A percentile compares a stretch with the other conserved stretches of the same genome.
Conservation (phyloP, 1,139 yeast genomes). For the Pichia kudriavzevii region DNA sequence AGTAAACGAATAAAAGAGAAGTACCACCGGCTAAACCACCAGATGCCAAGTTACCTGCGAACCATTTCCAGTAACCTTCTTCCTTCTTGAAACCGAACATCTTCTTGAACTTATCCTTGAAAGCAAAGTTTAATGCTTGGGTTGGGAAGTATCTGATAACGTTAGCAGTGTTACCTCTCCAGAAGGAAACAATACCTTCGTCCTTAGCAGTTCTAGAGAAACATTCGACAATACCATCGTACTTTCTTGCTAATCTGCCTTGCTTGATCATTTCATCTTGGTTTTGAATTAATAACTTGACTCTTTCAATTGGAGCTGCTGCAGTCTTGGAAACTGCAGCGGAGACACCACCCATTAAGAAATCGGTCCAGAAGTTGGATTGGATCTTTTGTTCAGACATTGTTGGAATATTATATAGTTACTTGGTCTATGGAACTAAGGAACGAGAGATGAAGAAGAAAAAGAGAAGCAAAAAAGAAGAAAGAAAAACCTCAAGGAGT, state of each 20-base stretch:
- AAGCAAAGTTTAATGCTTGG: slow-evolving; percentile 78
- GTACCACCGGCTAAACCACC: slow-evolving; percentile 84
- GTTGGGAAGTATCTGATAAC: slow-evolving; percentile 82
- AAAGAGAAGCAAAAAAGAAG: slow-evolving; percentile 5
- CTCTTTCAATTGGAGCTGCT: slow-evolving; percentile 81
- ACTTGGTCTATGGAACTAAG: no score
- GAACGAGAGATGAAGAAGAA: slow-evolving; percentile 6
- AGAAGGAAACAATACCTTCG: slow-evolving; percentile 65
- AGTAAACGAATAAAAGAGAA: slow-evolving; percentile 67
- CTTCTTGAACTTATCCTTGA: slow-evolving; percentile 76
- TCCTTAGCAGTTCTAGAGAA: slow-evolving; percentile 66
- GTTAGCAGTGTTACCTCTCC: slow-evolving; percentile 85
- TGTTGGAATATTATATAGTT: slow-evolving; percentile 12
- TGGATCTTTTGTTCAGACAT: slow-evolving; percentile 23
- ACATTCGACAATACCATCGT: slow-evolving; percentile 65
- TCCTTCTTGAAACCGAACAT: slow-evolving; percentile 71
- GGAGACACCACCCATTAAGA: slow-evolving; percentile 77
- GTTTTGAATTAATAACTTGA: slow-evolving; percentile 72
- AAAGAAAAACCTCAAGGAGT: slow-evolving; percentile 1
- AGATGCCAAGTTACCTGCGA: slow-evolving; percentile 74
- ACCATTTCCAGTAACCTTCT: slow-evolving; percentile 61
- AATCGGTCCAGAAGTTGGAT: slow-evolving; percentile 44
- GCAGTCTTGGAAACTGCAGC: slow-evolving; percentile 83
- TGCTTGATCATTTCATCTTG: slow-evolving; percentile 81
- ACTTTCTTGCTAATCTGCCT: slow-evolving; percentile 61